A percentile compares a stretch with the other conserved stretches of the same genome.
phyloP scores from a whole-genome alignment of 257 asterid genomes.

The Misopates orontium region DNA sequence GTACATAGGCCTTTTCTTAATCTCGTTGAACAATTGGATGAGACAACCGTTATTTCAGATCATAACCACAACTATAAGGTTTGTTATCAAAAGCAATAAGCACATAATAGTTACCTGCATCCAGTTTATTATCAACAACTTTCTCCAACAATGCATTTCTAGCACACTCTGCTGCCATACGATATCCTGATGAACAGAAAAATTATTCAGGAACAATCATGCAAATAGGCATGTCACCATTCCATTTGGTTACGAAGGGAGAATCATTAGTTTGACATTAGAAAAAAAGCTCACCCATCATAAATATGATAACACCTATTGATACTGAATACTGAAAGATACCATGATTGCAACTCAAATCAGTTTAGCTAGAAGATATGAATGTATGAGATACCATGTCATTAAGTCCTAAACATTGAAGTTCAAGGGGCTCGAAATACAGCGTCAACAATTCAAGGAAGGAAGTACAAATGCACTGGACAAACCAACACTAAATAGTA shows the following conservation, averaged over 20 bases:
- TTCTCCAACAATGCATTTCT: slow-evolving; percentile 76
- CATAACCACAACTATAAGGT: not conserved
- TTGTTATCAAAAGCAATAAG: not conserved
- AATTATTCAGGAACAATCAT: not conserved
- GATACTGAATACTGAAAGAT: no score
- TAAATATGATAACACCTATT: not conserved
- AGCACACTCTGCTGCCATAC: slow-evolving; percentile 93
- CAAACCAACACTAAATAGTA: not conserved
- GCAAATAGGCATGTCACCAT: not conserved
- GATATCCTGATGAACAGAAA: slow-evolving; percentile 57
- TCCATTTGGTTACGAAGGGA: not conserved
- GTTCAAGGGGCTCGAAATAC: not conserved
- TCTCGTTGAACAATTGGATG: slow-evolving; percentile 2
- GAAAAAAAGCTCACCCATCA: not conserved
- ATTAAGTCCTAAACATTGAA: no score
- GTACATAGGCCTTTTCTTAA: not conserved
- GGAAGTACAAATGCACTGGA: slow-evolving; percentile 4
- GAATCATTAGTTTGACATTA: not conserved
- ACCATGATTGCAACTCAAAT: not conserved
- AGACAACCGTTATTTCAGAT: not conserved
- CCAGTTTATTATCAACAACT: slow-evolving; percentile 82
- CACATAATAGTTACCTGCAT: slow-evolving; percentile 56
- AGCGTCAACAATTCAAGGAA: not conserved
- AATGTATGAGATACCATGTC: not conserved
- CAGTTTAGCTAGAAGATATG: not conserved